Evolutionary conservation across 768 basidiomycete genomes (phyloP).

Genomic region (Brasilioporus rufonigricans): DNA sequence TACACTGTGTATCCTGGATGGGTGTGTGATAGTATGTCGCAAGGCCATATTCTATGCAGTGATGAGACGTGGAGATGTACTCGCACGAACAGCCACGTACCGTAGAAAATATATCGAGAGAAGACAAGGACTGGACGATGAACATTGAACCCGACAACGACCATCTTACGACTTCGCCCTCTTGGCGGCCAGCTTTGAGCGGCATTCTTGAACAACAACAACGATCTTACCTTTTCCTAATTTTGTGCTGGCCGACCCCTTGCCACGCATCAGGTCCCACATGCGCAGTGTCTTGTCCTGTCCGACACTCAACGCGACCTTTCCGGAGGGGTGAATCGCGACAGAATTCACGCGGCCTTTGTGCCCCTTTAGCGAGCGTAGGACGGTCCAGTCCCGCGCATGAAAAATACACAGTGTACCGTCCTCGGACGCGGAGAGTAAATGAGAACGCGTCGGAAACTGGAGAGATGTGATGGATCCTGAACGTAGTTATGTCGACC

Average conservation of each 20-base stretch:
- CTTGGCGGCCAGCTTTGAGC: slow-evolving; percentile 36
- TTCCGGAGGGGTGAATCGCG: slow-evolving; percentile 90
- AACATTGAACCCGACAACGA: slow-evolving; percentile 75
- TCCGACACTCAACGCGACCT: slow-evolving; percentile 89
- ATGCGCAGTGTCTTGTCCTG: slow-evolving; percentile 87
- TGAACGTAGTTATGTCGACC: not conserved
- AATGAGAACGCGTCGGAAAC: slow-evolving; percentile 86
- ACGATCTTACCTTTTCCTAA: slow-evolving; percentile 71
- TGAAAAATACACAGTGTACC: slow-evolving; percentile 88
- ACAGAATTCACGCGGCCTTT: slow-evolving; percentile 89
- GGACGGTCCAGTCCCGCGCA: slow-evolving; percentile 90
- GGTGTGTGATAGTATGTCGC: slow-evolving; percentile 68
- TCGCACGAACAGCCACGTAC: slow-evolving; percentile 36
- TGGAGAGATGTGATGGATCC: slow-evolving; percentile 88
- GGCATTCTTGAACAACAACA: not conserved
- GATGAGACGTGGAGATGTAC: not conserved
- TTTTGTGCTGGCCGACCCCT: slow-evolving; percentile 85
- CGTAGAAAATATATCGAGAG: slow-evolving; percentile 80
- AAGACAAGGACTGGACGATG: slow-evolving; percentile 71
- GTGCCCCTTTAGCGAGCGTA: slow-evolving; percentile 88
- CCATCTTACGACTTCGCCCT: slow-evolving; percentile 93
- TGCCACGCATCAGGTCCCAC: slow-evolving; percentile 99
- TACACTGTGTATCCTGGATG: slow-evolving; percentile 82
- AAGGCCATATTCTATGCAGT: slow-evolving; percentile 69
- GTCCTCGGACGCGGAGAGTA: slow-evolving; percentile 91